phyloP scores from a whole-genome alignment of 176 grass and related monocot species.

The Puccinellia tenuiflora region DNA sequence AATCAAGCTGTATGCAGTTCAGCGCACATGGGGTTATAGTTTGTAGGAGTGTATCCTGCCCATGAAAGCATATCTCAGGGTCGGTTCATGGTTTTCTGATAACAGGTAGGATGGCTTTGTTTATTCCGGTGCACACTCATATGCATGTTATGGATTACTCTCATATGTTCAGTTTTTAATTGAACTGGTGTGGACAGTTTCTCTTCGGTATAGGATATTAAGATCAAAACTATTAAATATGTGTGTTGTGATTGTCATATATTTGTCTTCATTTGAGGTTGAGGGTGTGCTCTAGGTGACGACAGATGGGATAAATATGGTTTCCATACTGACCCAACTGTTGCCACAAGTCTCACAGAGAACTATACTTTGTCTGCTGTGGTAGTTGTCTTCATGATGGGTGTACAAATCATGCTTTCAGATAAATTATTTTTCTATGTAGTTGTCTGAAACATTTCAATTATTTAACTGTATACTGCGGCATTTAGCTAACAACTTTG shows the following conservation, averaged over 20 bases:
- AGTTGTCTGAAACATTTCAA: background rate
- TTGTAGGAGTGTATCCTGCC: background rate
- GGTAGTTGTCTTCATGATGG: background rate
- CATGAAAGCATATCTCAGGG: background rate
- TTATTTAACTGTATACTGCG: background rate
- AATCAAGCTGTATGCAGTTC: background rate
- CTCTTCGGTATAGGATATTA: background rate
- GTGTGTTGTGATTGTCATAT: background rate
- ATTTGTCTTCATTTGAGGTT: conserved; percentile 10
- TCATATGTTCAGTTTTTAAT: background rate
- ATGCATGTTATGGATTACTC: background rate
- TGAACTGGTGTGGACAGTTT: background rate
- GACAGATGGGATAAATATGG: background rate
- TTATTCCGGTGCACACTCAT: background rate
- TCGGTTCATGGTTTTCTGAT: background rate
- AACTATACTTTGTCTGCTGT: background rate
- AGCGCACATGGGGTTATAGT: background rate
- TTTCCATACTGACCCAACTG: background rate
- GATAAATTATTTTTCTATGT: background rate
- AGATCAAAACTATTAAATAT: background rate
- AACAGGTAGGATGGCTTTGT: background rate
- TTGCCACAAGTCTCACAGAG: background rate
- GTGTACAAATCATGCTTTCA: background rate
- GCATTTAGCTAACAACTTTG: background rate
- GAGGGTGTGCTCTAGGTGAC: background rate